phyloP scores from a whole-genome alignment of 2,329 filamentous ascomycete genomes.

The Furcasterigmium sp. region DNA sequence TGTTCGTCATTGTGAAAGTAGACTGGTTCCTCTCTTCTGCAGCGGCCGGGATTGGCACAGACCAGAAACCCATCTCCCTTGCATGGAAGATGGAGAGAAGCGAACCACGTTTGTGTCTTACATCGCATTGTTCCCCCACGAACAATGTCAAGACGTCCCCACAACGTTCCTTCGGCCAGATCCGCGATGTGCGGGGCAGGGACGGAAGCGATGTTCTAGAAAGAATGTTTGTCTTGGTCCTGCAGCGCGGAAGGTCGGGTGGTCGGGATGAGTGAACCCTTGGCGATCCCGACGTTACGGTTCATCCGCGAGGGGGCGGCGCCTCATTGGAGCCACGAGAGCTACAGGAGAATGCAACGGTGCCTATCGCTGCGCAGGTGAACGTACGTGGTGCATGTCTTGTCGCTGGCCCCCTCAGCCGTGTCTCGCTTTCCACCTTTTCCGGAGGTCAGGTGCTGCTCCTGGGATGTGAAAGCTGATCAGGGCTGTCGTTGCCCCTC shows the following conservation, averaged over 20 bases:
- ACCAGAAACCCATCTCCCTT: not conserved
- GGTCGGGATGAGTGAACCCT: not conserved
- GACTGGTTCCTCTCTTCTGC: not conserved
- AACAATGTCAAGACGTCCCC: not conserved
- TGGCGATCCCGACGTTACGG: not conserved
- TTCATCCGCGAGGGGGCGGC: not conserved
- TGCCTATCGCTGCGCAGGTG: too few species aligned
- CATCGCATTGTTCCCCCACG: not conserved
- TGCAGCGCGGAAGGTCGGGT: not conserved
- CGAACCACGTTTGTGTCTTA: not conserved
- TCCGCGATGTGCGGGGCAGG: not conserved
- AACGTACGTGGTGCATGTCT: too few species aligned
- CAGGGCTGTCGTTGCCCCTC: too few species aligned
- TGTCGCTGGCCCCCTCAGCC: too few species aligned
- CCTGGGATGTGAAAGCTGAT: too few species aligned
- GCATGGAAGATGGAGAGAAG: not conserved
- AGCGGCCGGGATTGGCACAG: not conserved
- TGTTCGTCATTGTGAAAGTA: not conserved
- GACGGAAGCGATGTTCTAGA: not conserved
- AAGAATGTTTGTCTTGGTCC: not conserved
- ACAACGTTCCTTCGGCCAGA: not conserved
- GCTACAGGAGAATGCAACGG: too few species aligned
- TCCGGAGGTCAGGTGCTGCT: too few species aligned
- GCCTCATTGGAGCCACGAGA: not conserved
- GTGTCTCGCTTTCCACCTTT: too few species aligned